Evolutionary conservation across 352 stramenopile genomes (phyloP).

Genomic region (Thraustochytrium striatum): DNA sequence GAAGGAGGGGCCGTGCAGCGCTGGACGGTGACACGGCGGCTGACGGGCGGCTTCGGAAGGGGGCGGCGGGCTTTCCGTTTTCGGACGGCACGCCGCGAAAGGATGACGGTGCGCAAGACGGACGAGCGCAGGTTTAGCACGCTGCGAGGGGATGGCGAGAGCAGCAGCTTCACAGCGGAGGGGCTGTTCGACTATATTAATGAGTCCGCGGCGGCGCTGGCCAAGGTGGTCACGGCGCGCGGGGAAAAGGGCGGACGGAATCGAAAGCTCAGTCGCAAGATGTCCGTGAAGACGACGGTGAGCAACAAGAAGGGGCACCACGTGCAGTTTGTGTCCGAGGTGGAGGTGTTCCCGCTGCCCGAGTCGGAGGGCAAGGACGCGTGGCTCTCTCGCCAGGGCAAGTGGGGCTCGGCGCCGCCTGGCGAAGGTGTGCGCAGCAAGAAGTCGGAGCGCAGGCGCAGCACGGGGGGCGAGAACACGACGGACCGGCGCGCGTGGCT

Average conservation of each 20-base stretch:
- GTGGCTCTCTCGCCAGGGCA: not conserved
- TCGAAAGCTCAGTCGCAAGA: not conserved
- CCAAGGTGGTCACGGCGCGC: not conserved
- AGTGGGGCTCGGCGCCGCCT: not conserved
- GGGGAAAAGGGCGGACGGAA: not conserved
- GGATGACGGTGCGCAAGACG: no score
- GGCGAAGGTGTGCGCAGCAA: no score
- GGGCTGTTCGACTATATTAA: slow-evolving; percentile 47
- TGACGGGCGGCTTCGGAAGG: no score
- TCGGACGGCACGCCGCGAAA: no score
- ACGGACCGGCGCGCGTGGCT: no score
- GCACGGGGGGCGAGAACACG: no score
- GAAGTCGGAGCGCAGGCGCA: no score
- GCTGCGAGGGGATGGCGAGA: not conserved
- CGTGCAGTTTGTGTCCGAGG: slow-evolving; percentile 10
- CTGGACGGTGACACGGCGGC: no score
- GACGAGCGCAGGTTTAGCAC: no score
- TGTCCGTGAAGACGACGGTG: slow-evolving; percentile 6
- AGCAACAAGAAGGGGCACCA: slow-evolving; percentile 11
- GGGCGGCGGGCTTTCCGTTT: no score
- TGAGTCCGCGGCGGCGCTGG: slow-evolving; percentile 30
- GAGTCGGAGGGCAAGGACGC: not conserved
- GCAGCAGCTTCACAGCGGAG: slow-evolving; percentile 26
- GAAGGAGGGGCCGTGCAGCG: no score
- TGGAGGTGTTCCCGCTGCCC: slow-evolving; percentile 38